phyloP scores from a whole-genome alignment of 768 basidiomycete species.

The Chalciporus piperatus region DNA sequence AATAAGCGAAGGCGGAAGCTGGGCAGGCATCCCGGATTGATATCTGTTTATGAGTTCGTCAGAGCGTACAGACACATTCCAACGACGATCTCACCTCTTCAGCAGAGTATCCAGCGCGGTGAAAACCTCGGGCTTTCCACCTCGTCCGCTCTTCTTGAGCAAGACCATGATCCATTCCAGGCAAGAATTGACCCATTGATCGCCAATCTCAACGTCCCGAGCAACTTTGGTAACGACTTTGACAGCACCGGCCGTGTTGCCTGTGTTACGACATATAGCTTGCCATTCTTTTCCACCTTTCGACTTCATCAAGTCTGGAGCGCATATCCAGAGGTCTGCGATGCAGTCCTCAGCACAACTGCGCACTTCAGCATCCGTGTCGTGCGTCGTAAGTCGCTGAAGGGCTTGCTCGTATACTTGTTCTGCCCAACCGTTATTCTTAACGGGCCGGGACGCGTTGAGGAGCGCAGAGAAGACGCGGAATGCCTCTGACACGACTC shows the following conservation, averaged over 20 bases:
- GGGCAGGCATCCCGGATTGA: slow-evolving; percentile 46
- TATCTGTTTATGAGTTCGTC: slow-evolving; percentile 35
- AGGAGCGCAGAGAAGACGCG: slow-evolving; percentile 82
- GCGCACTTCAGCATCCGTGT: slow-evolving; percentile 91
- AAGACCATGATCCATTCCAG: slow-evolving; percentile 75
- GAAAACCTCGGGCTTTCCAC: slow-evolving; percentile 80
- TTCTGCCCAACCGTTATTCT: slow-evolving; percentile 63
- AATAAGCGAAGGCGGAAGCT: slow-evolving; percentile 61
- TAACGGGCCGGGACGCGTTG: slow-evolving; percentile 68
- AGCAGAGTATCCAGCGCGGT: slow-evolving; percentile 70
- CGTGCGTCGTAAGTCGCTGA: slow-evolving; percentile 65
- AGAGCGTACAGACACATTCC: not conserved
- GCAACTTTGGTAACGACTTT: slow-evolving; percentile 85
- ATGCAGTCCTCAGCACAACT: slow-evolving; percentile 77
- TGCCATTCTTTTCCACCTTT: slow-evolving; percentile 81
- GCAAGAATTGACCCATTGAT: slow-evolving; percentile 79
- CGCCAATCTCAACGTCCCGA: slow-evolving; percentile 62
- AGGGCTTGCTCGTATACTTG: slow-evolving; percentile 74
- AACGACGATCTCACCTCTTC: slow-evolving; percentile 46
- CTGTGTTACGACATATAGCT: slow-evolving; percentile 65
- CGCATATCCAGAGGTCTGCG: slow-evolving; percentile 85
- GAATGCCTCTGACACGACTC: slow-evolving; percentile 86
- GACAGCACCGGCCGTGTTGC: slow-evolving; percentile 73
- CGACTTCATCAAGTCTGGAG: slow-evolving; percentile 63
- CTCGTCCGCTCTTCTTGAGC: slow-evolving; percentile 73